Conservation (phyloP, 179 eudicot genomes). For the Patellifolia procumbens region DNA sequence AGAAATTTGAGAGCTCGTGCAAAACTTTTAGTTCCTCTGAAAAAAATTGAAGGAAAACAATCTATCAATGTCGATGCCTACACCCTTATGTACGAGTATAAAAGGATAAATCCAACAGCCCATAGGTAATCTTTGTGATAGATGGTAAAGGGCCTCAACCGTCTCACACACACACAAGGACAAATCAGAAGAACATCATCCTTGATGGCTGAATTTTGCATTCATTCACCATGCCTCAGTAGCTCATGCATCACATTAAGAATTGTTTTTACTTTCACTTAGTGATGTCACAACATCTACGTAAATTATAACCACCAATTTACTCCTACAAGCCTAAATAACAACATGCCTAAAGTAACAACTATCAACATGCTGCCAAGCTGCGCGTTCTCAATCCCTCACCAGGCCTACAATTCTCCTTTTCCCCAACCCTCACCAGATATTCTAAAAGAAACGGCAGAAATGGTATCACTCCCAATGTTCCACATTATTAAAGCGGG, state of each 20-base stretch:
- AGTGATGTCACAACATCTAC: not conserved
- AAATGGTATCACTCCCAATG: not conserved
- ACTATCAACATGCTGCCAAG: not conserved
- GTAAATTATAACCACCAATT: not conserved
- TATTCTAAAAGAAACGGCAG: not conserved
- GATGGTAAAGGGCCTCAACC: not conserved
- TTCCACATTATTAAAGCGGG: not conserved
- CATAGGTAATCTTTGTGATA: not conserved
- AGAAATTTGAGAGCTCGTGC: not conserved
- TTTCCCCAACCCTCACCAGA: not conserved
- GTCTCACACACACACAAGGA: not conserved
- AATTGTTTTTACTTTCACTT: not conserved
- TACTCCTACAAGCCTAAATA: not conserved
- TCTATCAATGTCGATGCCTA: not conserved
- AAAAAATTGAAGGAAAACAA: not conserved
- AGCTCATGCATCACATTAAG: not conserved
- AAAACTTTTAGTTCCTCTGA: not conserved
- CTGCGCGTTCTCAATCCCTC: not conserved
- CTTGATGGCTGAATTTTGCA: not conserved
- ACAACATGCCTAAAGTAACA: not conserved
- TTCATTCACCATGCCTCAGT: not conserved
- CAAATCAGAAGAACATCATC: not conserved
- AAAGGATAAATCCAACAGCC: not conserved
- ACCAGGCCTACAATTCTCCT: not conserved
- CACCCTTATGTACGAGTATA: not conserved